phyloP scores from a whole-genome alignment of 352 stramenopile genomes.

The Pythium plurisporium region DNA sequence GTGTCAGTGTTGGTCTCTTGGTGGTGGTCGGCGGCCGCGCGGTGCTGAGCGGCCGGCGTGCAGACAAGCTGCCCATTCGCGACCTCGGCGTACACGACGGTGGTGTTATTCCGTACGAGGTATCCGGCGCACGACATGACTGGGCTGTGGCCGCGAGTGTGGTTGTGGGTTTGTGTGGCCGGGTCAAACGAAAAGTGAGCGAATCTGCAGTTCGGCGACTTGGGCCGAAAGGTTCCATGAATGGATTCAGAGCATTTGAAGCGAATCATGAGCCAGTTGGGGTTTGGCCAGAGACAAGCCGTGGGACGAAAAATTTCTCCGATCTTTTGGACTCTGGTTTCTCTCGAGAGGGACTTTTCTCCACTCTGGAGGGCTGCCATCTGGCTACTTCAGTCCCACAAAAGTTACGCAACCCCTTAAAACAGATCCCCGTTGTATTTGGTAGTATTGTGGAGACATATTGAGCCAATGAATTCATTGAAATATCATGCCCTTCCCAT shows the following conservation, averaged over 20 bases:
- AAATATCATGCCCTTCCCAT: too few species aligned
- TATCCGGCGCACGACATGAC: conserved; percentile 66
- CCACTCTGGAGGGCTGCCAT: too few species aligned
- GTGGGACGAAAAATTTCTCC: background rate
- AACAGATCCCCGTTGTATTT: too few species aligned
- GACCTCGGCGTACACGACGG: conserved; percentile 58
- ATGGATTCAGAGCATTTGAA: conserved; percentile 14
- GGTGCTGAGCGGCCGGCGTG: conserved; percentile 16
- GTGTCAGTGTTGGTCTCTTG: background rate
- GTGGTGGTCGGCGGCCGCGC: background rate
- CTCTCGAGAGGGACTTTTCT: too few species aligned
- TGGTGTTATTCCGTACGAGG: conserved; percentile 54
- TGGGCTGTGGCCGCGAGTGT: background rate
- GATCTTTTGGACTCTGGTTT: too few species aligned
- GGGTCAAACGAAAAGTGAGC: background rate
- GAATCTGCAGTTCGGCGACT: too few species aligned
- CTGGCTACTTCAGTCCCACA: too few species aligned
- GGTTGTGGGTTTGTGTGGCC: background rate
- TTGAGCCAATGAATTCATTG: too few species aligned
- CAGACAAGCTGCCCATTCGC: conserved; percentile 48
- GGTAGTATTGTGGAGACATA: too few species aligned
- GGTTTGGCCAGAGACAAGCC: conserved; percentile 15
- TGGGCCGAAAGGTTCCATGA: conserved; percentile 13
- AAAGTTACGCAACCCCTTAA: too few species aligned
- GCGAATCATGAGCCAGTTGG: conserved; percentile 16